Evolutionary conservation across 2,329 filamentous ascomycete species (phyloP).

Genomic region (Tolypocladium cylindrosporum): DNA sequence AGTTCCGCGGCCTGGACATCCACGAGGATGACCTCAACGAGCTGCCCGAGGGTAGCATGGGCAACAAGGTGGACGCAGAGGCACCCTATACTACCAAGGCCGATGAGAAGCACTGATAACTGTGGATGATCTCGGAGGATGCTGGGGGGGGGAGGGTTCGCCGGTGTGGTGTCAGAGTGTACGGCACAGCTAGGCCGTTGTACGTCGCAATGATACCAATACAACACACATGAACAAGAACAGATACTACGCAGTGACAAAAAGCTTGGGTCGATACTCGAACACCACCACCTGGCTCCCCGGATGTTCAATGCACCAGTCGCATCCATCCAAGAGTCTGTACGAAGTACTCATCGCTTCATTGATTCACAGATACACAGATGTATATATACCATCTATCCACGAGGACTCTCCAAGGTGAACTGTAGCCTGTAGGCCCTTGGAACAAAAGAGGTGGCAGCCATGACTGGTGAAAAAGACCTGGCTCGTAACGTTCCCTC

Average conservation of each 20-base stretch:
- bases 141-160: background rate
- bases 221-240: background rate
- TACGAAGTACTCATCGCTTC: background rate
- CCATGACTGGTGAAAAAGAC: background rate
- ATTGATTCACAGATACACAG: background rate
- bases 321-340: background rate
- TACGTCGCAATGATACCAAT: background rate
- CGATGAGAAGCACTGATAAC: background rate
- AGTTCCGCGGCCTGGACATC: slow-evolving; percentile 51
- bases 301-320: background rate
- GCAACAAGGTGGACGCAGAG: slow-evolving; percentile 12
- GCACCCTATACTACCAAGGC: background rate
- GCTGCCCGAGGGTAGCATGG: slow-evolving; percentile 28
- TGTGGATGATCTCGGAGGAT: background rate
- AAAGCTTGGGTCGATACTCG: background rate
- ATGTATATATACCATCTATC: background rate
- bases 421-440: no score
- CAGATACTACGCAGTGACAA: background rate
- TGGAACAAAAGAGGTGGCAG: background rate
- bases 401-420: background rate
- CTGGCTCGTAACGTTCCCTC: background rate
- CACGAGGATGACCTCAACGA: slow-evolving; percentile 62
- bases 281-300: background rate
- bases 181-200: no score
- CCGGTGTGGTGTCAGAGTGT: background rate